Evolutionary conservation across 2,329 filamentous ascomycete species (phyloP), one percentile per base, ranked within the genome.

Genomic region (Venturia aucupariae): DNA sequence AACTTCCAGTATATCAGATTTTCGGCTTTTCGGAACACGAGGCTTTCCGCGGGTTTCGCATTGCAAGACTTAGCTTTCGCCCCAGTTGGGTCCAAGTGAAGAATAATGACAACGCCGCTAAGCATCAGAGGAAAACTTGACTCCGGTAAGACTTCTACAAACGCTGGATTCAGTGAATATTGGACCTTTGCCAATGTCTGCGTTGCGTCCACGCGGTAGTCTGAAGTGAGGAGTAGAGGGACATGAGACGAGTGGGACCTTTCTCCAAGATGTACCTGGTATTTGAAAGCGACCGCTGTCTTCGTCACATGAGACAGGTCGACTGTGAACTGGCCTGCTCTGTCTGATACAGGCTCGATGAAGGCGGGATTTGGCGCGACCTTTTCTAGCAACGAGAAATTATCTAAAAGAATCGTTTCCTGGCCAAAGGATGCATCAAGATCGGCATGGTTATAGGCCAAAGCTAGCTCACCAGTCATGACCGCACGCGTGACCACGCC

Each of bases 311-410:
- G 86, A 17, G 86, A 81, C 7, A 94, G 77, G 67, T 92, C 85
- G 39, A 99, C 79, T 0, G 80, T 84, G 76, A 95, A 99, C 72
- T 93, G 88, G 65, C 95, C 92, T 3, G 88, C 83, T 65, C 84
- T 86, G 11, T 88, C 85, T 0, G 81, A 72, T 0, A 83, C 80
- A 69, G 91, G 88, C 39, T 87, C 85, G 62, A 97, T 86, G 76
- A 97, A 96, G 65, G 92, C 90, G 54, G 91, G 90, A 74, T 99
- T 99, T 1, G 92, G 92, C 0, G 92, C 92, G 65, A 99, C 92
- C 71, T 90, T 92, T 71, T 97, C 94, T 6, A 99, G 82, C n/a
- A 84, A 83, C 11, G 87, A 78, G 73, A 96, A 96, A 73, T 96
- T 94, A 71, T 96, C 90, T 66, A 99, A 84, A 24, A 90, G 87